These are phyloP conservation scores for Secale cereale DNA, from an alignment of 176 grass and related monocot genomes.

Conservation along the genomic window DNA sequence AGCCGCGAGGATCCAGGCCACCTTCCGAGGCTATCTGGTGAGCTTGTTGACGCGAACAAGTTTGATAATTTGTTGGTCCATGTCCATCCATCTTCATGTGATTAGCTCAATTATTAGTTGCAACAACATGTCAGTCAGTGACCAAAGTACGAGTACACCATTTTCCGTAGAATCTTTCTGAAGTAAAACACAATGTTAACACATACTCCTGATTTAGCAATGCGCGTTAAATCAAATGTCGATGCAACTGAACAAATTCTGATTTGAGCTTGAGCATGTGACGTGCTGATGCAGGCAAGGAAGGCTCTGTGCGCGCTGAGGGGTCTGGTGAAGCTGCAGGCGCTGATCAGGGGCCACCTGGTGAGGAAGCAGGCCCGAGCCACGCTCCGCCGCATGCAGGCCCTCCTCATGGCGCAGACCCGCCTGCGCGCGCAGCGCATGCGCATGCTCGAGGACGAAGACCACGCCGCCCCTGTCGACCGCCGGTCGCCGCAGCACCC, in stretches of 20 bases:
- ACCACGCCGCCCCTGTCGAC: neutral
- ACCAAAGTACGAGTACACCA: no score
- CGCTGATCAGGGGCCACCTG: constrained; percentile 69
- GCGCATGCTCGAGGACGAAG: constrained; percentile 44
- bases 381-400: constrained; percentile 83
- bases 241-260: neutral
- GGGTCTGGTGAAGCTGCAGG: constrained; percentile 82
- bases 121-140: no score
- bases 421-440: constrained; percentile 55
- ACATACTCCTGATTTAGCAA: neutral
- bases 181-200: neutral
- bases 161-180: no score
- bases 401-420: constrained; percentile 58
- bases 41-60: neutral
- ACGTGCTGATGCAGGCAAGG: constrained; percentile 45
- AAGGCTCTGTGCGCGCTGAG: constrained; percentile 74
- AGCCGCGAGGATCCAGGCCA: constrained; percentile 67
- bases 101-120: neutral
- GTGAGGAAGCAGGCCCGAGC: constrained; percentile 69
- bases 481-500: constrained; percentile 55
- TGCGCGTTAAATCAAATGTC: neutral
- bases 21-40: constrained; percentile 86
- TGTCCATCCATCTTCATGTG: neutral
- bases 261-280: neutral
- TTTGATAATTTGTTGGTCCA: neutral